phyloP scores from a whole-genome alignment of 108 stramenopile species.

The Skeletonema grethae region DNA sequence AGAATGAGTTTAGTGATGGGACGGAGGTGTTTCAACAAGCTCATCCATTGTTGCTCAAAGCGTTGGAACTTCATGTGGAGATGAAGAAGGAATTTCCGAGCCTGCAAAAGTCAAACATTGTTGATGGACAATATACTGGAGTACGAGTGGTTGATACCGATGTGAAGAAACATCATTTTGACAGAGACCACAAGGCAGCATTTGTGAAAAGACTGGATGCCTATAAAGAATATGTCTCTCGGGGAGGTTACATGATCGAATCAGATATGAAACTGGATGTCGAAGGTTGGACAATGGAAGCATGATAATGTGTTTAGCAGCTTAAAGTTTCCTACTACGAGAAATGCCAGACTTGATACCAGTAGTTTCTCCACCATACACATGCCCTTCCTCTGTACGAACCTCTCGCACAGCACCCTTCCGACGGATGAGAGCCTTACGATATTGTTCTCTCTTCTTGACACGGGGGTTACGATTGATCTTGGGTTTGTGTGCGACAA shows the following conservation, averaged over 20 bases:
- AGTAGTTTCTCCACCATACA: conserved; percentile 89
- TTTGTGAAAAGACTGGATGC: conserved; percentile 64
- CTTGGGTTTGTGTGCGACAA: conserved; percentile 96
- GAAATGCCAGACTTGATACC: conserved; percentile 89
- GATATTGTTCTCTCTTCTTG: conserved; percentile 96
- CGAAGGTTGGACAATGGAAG: conserved; percentile 26
- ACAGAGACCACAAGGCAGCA: conserved; percentile 18
- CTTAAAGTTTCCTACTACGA: conserved; percentile 79
- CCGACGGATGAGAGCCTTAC: conserved; percentile 89
- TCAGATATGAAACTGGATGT: conserved; percentile 61
- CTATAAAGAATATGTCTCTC: conserved; percentile 70
- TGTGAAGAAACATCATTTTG: conserved; percentile 20
- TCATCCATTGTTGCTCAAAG: conserved; percentile 55
- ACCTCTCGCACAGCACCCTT: conserved; percentile 95
- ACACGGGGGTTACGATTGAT: conserved; percentile 97
- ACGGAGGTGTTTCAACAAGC: conserved; percentile 66
- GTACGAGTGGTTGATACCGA: conserved; percentile 76
- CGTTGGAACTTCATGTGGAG: conserved; percentile 73
- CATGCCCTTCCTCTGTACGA: conserved; percentile 81
- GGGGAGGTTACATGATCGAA: conserved; percentile 77
- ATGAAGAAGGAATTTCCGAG: conserved; percentile 55
- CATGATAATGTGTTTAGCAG: not conserved
- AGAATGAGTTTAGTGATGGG: conserved; percentile 74
- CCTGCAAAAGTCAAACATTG: conserved; percentile 36
- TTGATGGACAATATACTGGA: conserved; percentile 52